Base-by-base conservation (phyloP, 139 green algal genomes). In the Micractinium sp. region DNA sequence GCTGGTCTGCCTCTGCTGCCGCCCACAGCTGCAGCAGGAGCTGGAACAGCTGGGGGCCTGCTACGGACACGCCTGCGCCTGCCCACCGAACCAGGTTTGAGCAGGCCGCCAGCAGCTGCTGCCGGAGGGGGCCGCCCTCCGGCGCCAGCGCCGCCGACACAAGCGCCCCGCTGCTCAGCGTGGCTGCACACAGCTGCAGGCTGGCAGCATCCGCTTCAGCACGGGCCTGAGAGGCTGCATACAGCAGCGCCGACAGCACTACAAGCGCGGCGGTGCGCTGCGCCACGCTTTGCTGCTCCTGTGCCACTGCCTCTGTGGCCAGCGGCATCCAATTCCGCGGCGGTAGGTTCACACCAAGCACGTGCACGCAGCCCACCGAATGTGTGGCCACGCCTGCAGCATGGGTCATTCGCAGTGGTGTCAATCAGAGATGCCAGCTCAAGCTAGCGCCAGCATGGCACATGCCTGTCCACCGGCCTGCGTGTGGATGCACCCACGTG, bases 181-280 rank as follows among this genome's bases (percentile, higher is more conserved):
- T 23, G n/a, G 75, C 53, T 25, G 61, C 60, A 13, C 88, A 86
- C 78, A 91, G 38, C 89, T 94, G 85, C 56, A 91, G 82, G 76
- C 87, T 81, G 3, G 71, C 86, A 35, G n/a, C 36, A 20, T 82
- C 63, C n/a, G 56, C 67, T n/a, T 31, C 29, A 67, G 90, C 85
- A 23, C 56, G 29, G 36, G 91, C 88, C 36, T 38, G 66, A 18
- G 85, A 90, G 2, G 94, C 93, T 23, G 94, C 93, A 73, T 94
- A 87, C 36, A 96, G 56, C 81, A 97, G 80, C 16, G 90, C 93
- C 2, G 94, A 92, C 41, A 96, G 85, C 29, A 97, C 91, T 33
- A 96, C 94, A n/a, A 98, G 92, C 1, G 91, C 90, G 60, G 94
- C 94, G 23, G 94, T 94, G 33, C 89, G 92, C 78, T 94, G 91